Evolutionary conservation across 768 basidiomycete genomes (phyloP).

Genomic region (Boletus edulis): DNA sequence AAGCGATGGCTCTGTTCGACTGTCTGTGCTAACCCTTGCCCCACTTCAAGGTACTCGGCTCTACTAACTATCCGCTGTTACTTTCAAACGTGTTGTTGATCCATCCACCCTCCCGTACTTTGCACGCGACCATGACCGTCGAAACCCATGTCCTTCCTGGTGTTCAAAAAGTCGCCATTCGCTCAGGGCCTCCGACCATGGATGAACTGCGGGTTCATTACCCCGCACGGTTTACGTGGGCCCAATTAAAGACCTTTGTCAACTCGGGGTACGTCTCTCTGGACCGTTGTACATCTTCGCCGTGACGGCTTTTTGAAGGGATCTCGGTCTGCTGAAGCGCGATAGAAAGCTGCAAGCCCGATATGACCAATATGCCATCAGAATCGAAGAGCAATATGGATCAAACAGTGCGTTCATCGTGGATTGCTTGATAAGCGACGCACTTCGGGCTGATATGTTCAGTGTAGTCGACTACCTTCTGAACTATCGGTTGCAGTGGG

Average conservation of each 20-base stretch:
- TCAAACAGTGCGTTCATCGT: slow-evolving; percentile 50
- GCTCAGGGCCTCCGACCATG: slow-evolving; percentile 63
- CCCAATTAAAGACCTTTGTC: slow-evolving; percentile 71
- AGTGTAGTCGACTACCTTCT: slow-evolving; percentile 67
- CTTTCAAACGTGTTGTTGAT: too few species aligned
- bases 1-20: too few species aligned
- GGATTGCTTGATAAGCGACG: background rate
- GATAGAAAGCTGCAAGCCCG: slow-evolving; percentile 65
- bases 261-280: slow-evolving; percentile 63
- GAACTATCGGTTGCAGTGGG: slow-evolving; percentile 73
- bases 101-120: too few species aligned
- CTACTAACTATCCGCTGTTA: too few species aligned
- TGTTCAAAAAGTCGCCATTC: slow-evolving; percentile 34
- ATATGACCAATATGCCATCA: slow-evolving; percentile 58
- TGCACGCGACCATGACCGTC: slow-evolving; percentile 15
- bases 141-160: slow-evolving; percentile 3
- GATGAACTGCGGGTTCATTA: slow-evolving; percentile 68
- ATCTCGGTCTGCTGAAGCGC: slow-evolving; percentile 77
- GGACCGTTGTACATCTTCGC: background rate
- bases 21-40: too few species aligned
- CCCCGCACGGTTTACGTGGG: slow-evolving; percentile 75
- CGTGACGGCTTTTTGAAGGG: slow-evolving; percentile 41
- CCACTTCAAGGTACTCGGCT: too few species aligned
- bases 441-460: background rate
- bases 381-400: slow-evolving; percentile 59